Conservation (phyloP, 2,329 filamentous ascomycete genomes). For the Curvularia lunata region DNA sequence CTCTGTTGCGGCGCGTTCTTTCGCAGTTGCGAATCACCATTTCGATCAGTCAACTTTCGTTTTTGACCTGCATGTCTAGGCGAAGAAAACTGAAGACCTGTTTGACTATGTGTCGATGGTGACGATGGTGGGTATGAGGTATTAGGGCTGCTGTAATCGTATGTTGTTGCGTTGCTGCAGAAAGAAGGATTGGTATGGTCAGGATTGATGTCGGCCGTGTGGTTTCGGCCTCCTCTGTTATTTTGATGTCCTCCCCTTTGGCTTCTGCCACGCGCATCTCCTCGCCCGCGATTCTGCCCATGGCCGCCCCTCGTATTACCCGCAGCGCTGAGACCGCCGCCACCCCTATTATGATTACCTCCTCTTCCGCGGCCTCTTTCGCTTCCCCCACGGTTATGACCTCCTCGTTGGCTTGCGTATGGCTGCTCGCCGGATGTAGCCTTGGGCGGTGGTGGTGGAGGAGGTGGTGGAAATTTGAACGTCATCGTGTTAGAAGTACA, state of each 20-base stretch:
- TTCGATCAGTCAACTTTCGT: conserved; percentile 35
- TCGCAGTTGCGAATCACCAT: conserved; percentile 17
- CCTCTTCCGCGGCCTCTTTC: conserved; percentile 43
- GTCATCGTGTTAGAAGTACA: conserved; percentile 26
- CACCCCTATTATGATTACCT: conserved; percentile 24
- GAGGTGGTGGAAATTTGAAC: conserved; percentile 59
- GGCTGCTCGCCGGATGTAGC: conserved; percentile 36
- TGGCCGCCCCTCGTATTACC: conserved; percentile 27
- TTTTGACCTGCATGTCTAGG: conserved; percentile 37
- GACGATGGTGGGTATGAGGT: conserved; percentile 6
- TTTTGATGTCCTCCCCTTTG: conserved; percentile 31
- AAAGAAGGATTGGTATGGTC: conserved; percentile 25
- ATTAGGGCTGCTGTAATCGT: conserved; percentile 8
- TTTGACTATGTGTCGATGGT: conserved; percentile 15
- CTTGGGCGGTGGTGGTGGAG: conserved; percentile 53
- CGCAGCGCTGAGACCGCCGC: conserved; percentile 18
- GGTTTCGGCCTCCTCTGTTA: conserved; percentile 23
- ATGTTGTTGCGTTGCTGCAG: conserved; percentile 11
- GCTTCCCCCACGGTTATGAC: conserved; percentile 22
- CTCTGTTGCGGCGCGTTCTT: conserved; percentile 21
- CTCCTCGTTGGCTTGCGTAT: conserved; percentile 41
- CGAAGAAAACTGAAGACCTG: conserved; percentile 20
- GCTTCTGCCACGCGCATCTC: conserved; percentile 23
- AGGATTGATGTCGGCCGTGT: conserved; percentile 8
- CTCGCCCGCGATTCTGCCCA: conserved; percentile 22